These are phyloP conservation scores for Capsicum baccatum DNA, from an alignment of 257 asterid species.

Conservation along the genomic window DNA sequence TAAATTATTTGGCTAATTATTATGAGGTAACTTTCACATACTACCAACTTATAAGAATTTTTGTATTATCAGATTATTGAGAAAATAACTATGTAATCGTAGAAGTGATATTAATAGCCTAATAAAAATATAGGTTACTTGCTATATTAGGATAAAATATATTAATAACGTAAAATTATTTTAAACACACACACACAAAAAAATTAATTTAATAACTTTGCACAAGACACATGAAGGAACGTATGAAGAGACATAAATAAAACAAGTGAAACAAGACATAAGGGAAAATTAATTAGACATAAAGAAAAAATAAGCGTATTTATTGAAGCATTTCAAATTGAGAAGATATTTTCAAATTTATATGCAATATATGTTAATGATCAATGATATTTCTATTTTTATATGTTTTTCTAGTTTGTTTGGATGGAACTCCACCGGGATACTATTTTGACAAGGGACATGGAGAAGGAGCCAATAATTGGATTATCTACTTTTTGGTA, in stretches of 20 bases:
- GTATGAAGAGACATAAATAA: too few relatives aligned
- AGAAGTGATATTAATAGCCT: background rate
- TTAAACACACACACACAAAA: too few relatives aligned
- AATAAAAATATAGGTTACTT: background rate
- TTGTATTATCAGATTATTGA: background rate
- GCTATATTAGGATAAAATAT: too few relatives aligned
- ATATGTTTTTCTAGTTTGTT: conserved; percentile 6
- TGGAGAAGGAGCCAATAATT: conserved; percentile 30
- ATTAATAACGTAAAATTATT: too few relatives aligned
- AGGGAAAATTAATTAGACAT: too few relatives aligned
- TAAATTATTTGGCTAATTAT: background rate
- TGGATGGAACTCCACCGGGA: conserved; percentile 32
- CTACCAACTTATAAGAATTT: background rate
- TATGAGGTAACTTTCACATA: too few relatives aligned
- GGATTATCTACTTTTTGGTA: conserved; percentile 28
- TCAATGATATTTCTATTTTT: background rate
- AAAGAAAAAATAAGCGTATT: too few relatives aligned
- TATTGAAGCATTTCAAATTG: too few relatives aligned
- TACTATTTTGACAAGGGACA: conserved; percentile 28
- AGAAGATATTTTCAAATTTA: too few relatives aligned
- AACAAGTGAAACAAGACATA: too few relatives aligned
- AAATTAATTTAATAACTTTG: too few relatives aligned
- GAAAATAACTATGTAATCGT: background rate
- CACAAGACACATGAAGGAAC: too few relatives aligned
- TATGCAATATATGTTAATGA: background rate